A percentile compares a stretch with the other conserved stretches of the same genome.
These are phyloP conservation scores for Tetragonia tetragonoides DNA, from an alignment of 148 eudicot genomes.

Conservation along the genomic window DNA sequence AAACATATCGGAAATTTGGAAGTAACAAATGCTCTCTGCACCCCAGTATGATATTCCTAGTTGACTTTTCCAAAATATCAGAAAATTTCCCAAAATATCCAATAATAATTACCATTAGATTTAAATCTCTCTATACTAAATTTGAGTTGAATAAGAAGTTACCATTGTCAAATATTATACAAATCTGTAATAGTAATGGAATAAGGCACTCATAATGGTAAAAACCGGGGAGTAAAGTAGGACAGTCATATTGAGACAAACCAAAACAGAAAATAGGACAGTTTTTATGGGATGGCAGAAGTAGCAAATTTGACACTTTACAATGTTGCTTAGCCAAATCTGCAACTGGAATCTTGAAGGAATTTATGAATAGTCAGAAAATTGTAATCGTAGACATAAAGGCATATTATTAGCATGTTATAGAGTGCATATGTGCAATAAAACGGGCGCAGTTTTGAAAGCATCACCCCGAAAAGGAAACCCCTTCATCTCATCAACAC, in stretches of 20 bases:
- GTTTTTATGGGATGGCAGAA: background rate
- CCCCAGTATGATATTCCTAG: background rate
- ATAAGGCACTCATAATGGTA: background rate
- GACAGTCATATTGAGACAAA: background rate
- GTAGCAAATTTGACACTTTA: background rate
- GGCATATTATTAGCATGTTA: background rate
- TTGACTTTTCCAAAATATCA: background rate
- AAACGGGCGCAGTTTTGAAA: no score
- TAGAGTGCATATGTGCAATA: background rate
- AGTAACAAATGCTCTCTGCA: background rate
- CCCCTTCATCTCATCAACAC: conserved; percentile 11
- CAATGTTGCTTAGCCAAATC: background rate
- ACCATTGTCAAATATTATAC: background rate
- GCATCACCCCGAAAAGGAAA: background rate
- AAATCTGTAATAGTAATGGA: no score
- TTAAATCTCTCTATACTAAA: background rate
- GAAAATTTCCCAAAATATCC: no score
- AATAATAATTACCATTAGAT: background rate
- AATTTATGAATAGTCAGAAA: background rate
- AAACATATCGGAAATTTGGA: background rate
- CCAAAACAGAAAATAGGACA: no score
- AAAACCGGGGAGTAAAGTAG: background rate
- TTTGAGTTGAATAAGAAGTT: background rate
- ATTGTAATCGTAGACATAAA: background rate
- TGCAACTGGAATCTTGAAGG: background rate